Evolutionary conservation across 805 yeast genomes (phyloP).

Genomic region (Pichia nanzhaoensis): DNA sequence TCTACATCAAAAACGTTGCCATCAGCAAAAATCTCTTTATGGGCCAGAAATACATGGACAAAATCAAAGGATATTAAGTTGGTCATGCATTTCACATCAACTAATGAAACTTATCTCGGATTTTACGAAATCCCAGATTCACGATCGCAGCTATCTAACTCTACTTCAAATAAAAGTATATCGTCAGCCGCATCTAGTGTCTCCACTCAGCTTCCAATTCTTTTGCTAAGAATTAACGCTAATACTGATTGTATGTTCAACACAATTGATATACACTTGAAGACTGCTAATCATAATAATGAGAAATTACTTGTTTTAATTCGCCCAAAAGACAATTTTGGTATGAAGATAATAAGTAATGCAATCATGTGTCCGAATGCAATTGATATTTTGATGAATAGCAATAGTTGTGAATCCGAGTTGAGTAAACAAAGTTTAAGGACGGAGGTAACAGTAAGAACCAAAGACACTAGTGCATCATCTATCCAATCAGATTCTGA

Average conservation of each 20-base stretch:
- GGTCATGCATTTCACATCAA: neutral
- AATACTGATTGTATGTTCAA: slow-evolving; percentile 9
- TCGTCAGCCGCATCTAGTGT: neutral
- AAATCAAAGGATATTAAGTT: slow-evolving; percentile 6
- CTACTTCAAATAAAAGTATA: neutral
- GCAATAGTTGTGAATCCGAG: slow-evolving; percentile 15
- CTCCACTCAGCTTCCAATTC: neutral
- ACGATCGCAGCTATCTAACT: neutral
- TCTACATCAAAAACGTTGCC: slow-evolving; percentile 10
- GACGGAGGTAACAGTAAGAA: neutral
- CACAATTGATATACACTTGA: slow-evolving; percentile 16
- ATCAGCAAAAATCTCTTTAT: slow-evolving; percentile 22
- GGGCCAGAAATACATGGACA: slow-evolving; percentile 27
- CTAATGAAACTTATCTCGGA: slow-evolving; percentile 2
- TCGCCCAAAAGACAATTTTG: slow-evolving; percentile 6
- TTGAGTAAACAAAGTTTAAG: slow-evolving; percentile 12
- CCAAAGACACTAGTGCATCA: too few species aligned
- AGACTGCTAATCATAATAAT: slow-evolving; percentile 7
- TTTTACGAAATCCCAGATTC: slow-evolving; percentile 1
- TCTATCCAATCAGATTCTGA: neutral
- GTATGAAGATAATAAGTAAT: slow-evolving; percentile 3
- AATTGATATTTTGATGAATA: neutral
- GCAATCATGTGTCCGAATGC: slow-evolving; percentile 6
- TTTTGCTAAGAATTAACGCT: slow-evolving; percentile 3
- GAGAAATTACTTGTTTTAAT: slow-evolving; percentile 10